Evolutionary conservation across 495 filamentous ascomycete species (phyloP), one percentile per base, ranked within the genome.

Genomic region (Tuber melanosporum): DNA sequence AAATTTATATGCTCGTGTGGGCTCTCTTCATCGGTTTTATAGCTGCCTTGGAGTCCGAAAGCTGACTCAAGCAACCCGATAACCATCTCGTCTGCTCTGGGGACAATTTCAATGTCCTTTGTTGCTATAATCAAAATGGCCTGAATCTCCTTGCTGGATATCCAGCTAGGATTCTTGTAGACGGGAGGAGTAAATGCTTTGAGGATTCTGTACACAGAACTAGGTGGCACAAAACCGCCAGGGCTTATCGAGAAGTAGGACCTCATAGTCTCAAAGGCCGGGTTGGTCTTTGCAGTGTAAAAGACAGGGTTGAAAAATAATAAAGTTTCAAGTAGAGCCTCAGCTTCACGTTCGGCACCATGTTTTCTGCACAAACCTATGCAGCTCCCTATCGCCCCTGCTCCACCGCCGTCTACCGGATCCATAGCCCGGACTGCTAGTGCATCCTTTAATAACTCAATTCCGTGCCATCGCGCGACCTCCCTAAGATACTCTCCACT

Each of bases 391-490:
- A 75, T 52, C 41, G 82, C 73, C 4, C 81, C 80, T 15, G 80
- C 39, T 8, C 80, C 78, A 19, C 57, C 73, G 20, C 57, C 73
- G 20, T 76, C 74, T n/a, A 66, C 73, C 2, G 73, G 46, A 12
- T 45, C 43, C 74, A 81, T 75, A 14, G 76, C 43, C 2, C 78
- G 74, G 15, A 73, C 76, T 1, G 71, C 73, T 5, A 75, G 75
- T 0, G 77, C 69, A 32, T 83, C 81, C 7, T 81, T 75, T 19
- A 83, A 36, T 2, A 83, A 57, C 45, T 83, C 81, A 39, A 83
- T 78, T 3, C 74, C 80, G 19, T 83, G 81, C 81, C 81, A 83
- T 20, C 81, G 81, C 39, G 82, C 81, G 26, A 82, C 46, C 44
- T 83, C 81, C 10, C 80, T 75, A 7, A 82, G 72, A 71, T 83